Evolutionary conservation across 768 basidiomycete genomes (phyloP).

Genomic region (Mrakia gelida): DNA sequence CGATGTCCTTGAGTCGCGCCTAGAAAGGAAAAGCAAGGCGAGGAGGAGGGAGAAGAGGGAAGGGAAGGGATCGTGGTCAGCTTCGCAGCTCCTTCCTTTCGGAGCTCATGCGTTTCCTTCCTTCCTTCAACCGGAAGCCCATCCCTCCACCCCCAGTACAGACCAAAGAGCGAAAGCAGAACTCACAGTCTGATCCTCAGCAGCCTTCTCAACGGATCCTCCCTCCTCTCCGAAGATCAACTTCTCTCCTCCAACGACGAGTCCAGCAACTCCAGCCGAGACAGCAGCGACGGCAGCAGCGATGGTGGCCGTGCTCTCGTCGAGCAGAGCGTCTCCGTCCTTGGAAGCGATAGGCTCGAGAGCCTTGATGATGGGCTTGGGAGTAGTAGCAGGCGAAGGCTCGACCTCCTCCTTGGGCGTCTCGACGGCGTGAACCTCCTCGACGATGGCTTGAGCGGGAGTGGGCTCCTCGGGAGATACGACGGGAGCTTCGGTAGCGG

Average conservation of each 20-base stretch:
- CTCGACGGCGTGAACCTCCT: not conserved
- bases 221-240: conserved; percentile 4
- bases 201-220: conserved; percentile 1
- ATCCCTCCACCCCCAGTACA: too few relatives aligned
- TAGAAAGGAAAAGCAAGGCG: too few relatives aligned
- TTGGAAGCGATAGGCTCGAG: not conserved
- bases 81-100: too few relatives aligned
- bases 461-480: not conserved
- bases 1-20: not conserved
- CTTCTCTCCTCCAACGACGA: not conserved
- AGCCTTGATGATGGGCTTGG: conserved; percentile 1
- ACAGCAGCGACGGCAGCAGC: not conserved
- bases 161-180: too few relatives aligned
- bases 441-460: conserved; percentile 11
- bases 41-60: too few relatives aligned
- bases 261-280: not conserved
- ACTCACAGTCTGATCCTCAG: conserved; percentile 7
- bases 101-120: not conserved
- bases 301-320: conserved; percentile 2
- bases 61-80: too few relatives aligned
- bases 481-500: not conserved
- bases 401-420: not conserved
- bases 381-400: not conserved
- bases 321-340: not conserved
- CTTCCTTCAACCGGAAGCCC: too few relatives aligned